Evolutionary conservation across 1,139 yeast genomes (phyloP).

Genomic region (Torulaspora globosa): DNA sequence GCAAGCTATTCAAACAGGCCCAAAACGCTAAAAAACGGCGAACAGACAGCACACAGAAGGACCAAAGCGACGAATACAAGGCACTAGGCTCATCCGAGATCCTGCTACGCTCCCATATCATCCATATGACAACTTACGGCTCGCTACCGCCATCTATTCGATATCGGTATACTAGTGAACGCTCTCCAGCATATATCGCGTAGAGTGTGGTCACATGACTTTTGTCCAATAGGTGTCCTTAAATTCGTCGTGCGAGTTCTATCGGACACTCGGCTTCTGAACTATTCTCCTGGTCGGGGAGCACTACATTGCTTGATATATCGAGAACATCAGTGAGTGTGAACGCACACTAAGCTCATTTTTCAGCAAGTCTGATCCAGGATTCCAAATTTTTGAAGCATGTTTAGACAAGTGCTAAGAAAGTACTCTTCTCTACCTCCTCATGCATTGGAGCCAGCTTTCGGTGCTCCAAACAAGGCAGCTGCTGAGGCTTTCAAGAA

Average conservation of each 20-base stretch:
- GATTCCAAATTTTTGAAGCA: conserved; percentile 7
- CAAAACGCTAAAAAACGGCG: not conserved
- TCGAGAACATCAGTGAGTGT: not conserved
- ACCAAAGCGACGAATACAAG: not conserved
- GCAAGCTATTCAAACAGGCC: not conserved
- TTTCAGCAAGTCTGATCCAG: not conserved
- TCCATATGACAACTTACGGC: no score
- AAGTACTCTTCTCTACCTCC: conserved; percentile 32
- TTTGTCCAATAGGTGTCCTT: conserved; percentile 14
- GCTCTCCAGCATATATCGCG: not conserved
- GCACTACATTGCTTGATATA: not conserved
- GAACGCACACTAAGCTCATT: no score
- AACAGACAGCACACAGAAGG: not conserved
- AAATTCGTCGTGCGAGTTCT: conserved; percentile 2
- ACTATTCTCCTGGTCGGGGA: conserved; percentile 1
- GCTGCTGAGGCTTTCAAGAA: conserved; percentile 54
- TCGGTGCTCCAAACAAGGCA: conserved; percentile 43
- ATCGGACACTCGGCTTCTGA: conserved; percentile 5
- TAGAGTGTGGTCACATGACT: conserved; percentile 15
- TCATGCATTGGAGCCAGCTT: conserved; percentile 36
- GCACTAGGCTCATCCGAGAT: not conserved
- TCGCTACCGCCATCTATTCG: no score
- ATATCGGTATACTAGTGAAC: no score
- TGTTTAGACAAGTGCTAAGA: conserved; percentile 33
- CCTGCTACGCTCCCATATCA: no score